Evolutionary conservation across 2,329 filamentous ascomycete species (phyloP), one percentile per base, ranked within the genome.

Genomic region (Phyllosticta citriasiana): DNA sequence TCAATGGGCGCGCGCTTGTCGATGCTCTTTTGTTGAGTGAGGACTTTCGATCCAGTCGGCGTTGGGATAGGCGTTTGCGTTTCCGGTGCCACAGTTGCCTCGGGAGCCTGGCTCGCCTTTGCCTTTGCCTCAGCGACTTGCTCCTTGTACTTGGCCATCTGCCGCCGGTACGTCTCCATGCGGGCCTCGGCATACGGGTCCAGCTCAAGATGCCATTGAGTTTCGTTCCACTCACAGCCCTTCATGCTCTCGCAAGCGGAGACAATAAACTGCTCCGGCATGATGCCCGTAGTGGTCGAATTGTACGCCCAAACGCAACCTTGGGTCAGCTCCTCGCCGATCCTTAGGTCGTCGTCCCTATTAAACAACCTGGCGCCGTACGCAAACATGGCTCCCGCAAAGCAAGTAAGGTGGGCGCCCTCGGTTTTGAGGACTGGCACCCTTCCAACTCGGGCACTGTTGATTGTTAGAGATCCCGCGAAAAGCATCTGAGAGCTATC

Each of bases 321-420:
- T 57, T 84, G 78, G 1, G 84, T 82, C 1, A 88, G 74, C 66
- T 82, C 81, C 61, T 77, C 76, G 1, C 82, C 85, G 19, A 82
- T 76, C 2, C 79, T 74, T 7, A 88, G 70, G 50, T 87, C 82
- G 3, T 80, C 76, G 0, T 77, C 76, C 1, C 75, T 77, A 54
- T 77, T 67, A 64, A 88, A 82, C 26, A 90, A 76, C 63, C 80
- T 83, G 1, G 87, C 84, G 1, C 82, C 85, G 40, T 91, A 79
- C 1, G 79, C 87, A 54, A 88, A 85, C 77, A 88, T 85, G 9
- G 87, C 88, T 6, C 88, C 88, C 2, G 82, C 77, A 68, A 89
- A 91, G 72, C 88, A 91, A 2, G 82, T 80, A 1, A 89, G 76
- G 69, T 91, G 88, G 62, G 86, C 82, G 10, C 77, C 73, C 50